Evolutionary conservation across 305 asterid genomes (phyloP).

Genomic region (Stenogyne calaminthoides): DNA sequence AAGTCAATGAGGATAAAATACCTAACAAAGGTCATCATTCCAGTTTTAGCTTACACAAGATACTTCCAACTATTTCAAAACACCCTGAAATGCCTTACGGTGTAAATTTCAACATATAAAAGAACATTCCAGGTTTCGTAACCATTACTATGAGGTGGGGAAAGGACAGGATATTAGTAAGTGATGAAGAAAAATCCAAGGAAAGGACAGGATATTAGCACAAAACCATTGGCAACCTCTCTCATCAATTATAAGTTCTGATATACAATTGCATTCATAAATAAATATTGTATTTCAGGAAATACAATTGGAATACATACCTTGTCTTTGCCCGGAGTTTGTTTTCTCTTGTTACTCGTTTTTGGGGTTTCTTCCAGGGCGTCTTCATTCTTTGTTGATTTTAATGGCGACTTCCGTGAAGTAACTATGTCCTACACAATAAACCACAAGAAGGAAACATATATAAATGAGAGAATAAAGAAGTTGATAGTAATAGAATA

Average conservation of each 20-base stretch:
- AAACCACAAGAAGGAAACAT: constrained; percentile 30
- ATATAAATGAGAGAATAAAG: constrained; percentile 23
- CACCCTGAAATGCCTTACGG: constrained; percentile 7
- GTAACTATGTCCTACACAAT: constrained; percentile 47
- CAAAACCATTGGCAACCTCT: neutral
- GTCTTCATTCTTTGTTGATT: constrained; percentile 51
- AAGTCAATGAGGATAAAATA: neutral
- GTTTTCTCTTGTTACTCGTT: constrained; percentile 66
- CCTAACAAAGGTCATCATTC: neutral
- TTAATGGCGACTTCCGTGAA: constrained; percentile 53
- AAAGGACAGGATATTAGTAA: constrained; percentile 20
- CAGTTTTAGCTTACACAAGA: neutral
- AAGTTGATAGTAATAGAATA: constrained; percentile 24
- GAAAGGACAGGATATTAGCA: neutral
- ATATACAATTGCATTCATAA: neutral
- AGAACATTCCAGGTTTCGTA: neutral
- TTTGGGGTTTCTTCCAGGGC: constrained; percentile 55
- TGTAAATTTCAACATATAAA: constrained; percentile 10
- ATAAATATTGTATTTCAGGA: constrained; percentile 4
- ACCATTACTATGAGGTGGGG: neutral
- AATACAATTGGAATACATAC: constrained; percentile 40
- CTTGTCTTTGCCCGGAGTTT: constrained; percentile 56
- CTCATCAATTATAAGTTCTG: constrained; percentile 11
- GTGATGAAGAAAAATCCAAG: constrained; percentile 1
- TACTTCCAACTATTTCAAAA: constrained; percentile 8